Percentiles rank a stretch among this genome's conserved stretches.
These are phyloP conservation scores for Paecilomyces dactylethromorphus DNA, from an alignment of 2,329 filamentous ascomycete species.

Conservation along the genomic window DNA sequence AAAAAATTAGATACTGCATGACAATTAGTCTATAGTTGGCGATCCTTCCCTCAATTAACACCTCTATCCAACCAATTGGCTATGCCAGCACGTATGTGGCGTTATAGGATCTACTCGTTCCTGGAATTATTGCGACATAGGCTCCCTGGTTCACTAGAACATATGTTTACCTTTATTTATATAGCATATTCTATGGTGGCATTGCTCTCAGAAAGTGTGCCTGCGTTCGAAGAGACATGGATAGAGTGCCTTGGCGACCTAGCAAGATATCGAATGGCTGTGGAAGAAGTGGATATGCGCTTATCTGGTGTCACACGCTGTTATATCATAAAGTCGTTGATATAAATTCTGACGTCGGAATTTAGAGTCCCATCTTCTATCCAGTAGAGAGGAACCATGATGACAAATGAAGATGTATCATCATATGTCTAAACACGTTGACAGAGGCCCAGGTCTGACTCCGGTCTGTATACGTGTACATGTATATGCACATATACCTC, in stretches of 20 bases:
- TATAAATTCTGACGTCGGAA: slow-evolving; percentile 59
- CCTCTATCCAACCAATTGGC: slow-evolving; percentile 26
- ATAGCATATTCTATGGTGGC: slow-evolving; percentile 87
- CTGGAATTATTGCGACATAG: slow-evolving; percentile 69
- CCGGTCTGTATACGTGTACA: too few relatives aligned
- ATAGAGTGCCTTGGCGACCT: slow-evolving; percentile 88
- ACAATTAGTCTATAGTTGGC: too few relatives aligned
- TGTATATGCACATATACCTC: not conserved
- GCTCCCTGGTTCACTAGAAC: slow-evolving; percentile 70
- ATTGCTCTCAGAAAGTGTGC: slow-evolving; percentile 76
- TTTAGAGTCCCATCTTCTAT: too few relatives aligned
- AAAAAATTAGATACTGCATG: too few relatives aligned
- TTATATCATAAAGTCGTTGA: slow-evolving; percentile 81
- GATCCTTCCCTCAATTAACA: too few relatives aligned
- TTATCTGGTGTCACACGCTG: slow-evolving; percentile 75
- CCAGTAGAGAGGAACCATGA: too few relatives aligned
- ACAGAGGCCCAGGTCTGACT: too few relatives aligned
- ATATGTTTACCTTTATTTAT: slow-evolving; percentile 89
- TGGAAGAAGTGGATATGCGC: slow-evolving; percentile 71
- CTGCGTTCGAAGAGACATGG: slow-evolving; percentile 80
- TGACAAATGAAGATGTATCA: too few relatives aligned
- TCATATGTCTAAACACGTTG: too few relatives aligned
- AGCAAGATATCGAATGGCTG: slow-evolving; percentile 80
- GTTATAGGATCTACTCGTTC: slow-evolving; percentile 82
- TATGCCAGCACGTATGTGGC: slow-evolving; percentile 93